Evolutionary conservation across 768 basidiomycete species (phyloP).

Genomic region (Collybia nuda): DNA sequence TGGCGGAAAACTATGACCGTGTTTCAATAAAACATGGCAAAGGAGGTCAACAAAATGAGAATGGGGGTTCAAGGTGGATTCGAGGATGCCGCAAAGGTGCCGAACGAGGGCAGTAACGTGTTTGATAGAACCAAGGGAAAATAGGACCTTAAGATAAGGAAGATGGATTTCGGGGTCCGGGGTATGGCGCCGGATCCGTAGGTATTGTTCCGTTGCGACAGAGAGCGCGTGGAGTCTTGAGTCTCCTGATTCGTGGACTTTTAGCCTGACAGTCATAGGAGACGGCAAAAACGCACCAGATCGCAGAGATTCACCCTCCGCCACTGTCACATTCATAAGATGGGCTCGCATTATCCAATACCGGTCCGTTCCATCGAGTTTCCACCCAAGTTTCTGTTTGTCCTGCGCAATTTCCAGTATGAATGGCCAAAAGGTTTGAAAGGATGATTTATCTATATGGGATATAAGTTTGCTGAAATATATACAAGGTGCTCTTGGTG

Average conservation of each 20-base stretch:
- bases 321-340: conserved; percentile 27
- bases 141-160: conserved; percentile 43
- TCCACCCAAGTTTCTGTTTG: conserved; percentile 35
- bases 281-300: conserved; percentile 7
- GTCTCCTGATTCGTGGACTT: conserved; percentile 13
- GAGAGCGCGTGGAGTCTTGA: conserved; percentile 16
- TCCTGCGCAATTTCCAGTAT: conserved; percentile 43
- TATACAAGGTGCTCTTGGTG: conserved; percentile 18
- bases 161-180: conserved; percentile 42
- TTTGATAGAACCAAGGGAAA: conserved; percentile 23
- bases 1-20: conserved; percentile 21
- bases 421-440: conserved; percentile 47
- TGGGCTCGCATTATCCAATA: conserved; percentile 63
- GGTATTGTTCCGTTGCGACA: conserved; percentile 40
- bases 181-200: conserved; percentile 34
- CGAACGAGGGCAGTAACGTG: conserved; percentile 29
- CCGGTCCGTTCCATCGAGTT: conserved; percentile 43
- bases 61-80: conserved; percentile 29
- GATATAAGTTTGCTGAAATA: conserved; percentile 30
- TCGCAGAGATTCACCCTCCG: conserved; percentile 16
- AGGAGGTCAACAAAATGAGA: conserved; percentile 37
- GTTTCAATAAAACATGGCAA: conserved; percentile 34
- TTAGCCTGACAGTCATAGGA: background rate
- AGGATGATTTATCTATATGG: conserved; percentile 15
- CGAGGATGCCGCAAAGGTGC: conserved; percentile 36